These are phyloP conservation scores for Tubosaeta sp. DNA, from an alignment of 768 basidiomycete species.

Conservation along the genomic window DNA sequence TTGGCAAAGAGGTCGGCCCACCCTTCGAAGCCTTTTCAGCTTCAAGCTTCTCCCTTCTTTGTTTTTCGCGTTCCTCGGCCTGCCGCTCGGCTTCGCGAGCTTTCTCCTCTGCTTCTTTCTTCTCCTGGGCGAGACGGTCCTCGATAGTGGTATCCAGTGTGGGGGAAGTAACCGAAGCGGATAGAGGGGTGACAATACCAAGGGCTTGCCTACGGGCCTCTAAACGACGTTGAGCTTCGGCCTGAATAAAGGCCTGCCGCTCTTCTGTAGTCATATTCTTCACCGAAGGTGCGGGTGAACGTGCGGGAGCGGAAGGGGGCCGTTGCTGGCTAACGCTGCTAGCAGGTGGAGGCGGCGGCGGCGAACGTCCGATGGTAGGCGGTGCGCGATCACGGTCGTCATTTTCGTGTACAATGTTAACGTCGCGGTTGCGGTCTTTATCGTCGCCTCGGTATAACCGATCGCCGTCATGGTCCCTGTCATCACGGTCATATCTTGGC, in stretches of 20 bases:
- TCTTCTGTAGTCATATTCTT: slow-evolving; percentile 86
- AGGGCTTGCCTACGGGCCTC: slow-evolving; percentile 82
- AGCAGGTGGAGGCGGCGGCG: slow-evolving; percentile 41
- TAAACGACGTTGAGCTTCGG: slow-evolving; percentile 77
- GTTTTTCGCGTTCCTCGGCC: slow-evolving; percentile 72
- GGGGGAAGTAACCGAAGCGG: slow-evolving; percentile 36
- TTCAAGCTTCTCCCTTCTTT: slow-evolving; percentile 69
- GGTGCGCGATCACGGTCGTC: slow-evolving; percentile 25
- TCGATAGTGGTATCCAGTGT: slow-evolving; percentile 77
- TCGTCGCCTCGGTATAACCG: slow-evolving; percentile 31
- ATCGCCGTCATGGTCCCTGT: slow-evolving; percentile 36
- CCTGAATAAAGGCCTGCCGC: slow-evolving; percentile 69
- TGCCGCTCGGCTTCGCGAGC: slow-evolving; percentile 72
- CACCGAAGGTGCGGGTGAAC: slow-evolving; percentile 55
- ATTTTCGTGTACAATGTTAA: slow-evolving; percentile 34
- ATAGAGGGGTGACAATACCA: slow-evolving; percentile 54
- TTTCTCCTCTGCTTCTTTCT: slow-evolving; percentile 88
- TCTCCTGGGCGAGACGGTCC: slow-evolving; percentile 80
- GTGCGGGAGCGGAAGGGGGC: slow-evolving; percentile 47
- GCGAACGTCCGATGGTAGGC: slow-evolving; percentile 39
- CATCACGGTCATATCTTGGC: slow-evolving; percentile 32
- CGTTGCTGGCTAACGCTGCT: slow-evolving; percentile 39
- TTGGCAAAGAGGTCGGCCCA: slow-evolving; percentile 36
- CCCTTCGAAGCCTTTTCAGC: slow-evolving; percentile 65
- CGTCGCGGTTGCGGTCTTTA: slow-evolving; percentile 11